Evolutionary conservation across 768 basidiomycete species (phyloP), one percentile per base, ranked within the genome.

Genomic region (Xerocomellus dryophilus): DNA sequence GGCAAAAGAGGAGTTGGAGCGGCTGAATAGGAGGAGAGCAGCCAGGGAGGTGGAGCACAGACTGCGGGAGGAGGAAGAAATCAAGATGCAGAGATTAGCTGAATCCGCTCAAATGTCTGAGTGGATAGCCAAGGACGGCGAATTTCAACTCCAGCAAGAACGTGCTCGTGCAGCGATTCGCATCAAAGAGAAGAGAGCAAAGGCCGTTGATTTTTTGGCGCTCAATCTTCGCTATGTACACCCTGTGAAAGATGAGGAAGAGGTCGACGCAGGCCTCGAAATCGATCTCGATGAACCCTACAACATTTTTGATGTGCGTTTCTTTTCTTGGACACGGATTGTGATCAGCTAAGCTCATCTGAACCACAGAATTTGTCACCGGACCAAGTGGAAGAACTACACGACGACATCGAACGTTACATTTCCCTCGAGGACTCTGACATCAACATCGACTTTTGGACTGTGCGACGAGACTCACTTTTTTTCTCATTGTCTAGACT

Each of bases 231-330:
- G 92, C 57, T 98, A 98, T 72, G 90, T 93, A 29, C 85, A 88
- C 65, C 85, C 83, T 20, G 77, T 81, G 25, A 81, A 86, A 31
- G 81, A 85, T n/a, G 85, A 89, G 3, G 84, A 83, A 8, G 80
- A 84, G 54, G 94, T 94, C 21, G 92, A 92, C 53, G 83, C 88
- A 42, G 94, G 93, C 25, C 79, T 99, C 47, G 97, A 99, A 71
- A 97, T 98, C 64, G 97, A 99, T 68, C 80, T 98, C 42, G 97
- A 99, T 60, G 97, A 99, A 66, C 97, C 97, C 1, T 99, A 98
- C 74, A 91, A 90, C 62, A 98, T 99, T 60, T 87, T 98, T 59
- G 93, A 97, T 59, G 95, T 94, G 68, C 57, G 89, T 76, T 4
- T 56, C 29, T 25, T 35, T 20, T 10, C 38, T 25, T 15, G 1